A percentile compares a stretch with the other conserved stretches of the same genome.
Evolutionary conservation across 2,329 filamentous ascomycete species (phyloP).

Genomic region (Fusarium veterinarium): DNA sequence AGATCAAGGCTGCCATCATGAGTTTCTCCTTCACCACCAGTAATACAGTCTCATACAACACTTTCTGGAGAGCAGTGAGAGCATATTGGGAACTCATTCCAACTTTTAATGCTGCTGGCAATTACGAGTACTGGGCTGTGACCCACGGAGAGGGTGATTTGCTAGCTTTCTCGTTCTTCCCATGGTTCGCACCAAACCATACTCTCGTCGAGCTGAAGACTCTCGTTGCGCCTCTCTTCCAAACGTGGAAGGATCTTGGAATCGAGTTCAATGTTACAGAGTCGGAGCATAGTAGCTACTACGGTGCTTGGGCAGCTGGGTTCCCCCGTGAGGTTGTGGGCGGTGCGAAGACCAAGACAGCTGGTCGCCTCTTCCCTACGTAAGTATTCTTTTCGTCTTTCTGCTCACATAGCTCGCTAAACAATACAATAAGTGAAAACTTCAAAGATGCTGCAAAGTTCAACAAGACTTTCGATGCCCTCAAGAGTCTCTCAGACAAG

Average conservation of each 20-base stretch:
- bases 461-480: conserved; percentile 48
- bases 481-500: conserved; percentile 53
- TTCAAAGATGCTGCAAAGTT: conserved; percentile 40
- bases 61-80: too few relatives aligned
- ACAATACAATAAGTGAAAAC: background rate
- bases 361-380: conserved; percentile 28
- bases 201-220: conserved; percentile 25
- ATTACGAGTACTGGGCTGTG: background rate
- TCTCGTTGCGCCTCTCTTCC: conserved; percentile 15
- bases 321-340: conserved; percentile 25
- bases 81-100: too few relatives aligned
- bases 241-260: conserved; percentile 9
- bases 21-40: too few relatives aligned
- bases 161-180: conserved; percentile 30
- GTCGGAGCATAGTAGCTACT: conserved; percentile 29
- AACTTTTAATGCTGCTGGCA: too few relatives aligned
- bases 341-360: conserved; percentile 9
- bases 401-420: accelerated
- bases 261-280: conserved; percentile 7
- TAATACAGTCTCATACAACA: too few relatives aligned
- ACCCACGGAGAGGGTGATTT: conserved; percentile 11
- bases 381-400: background rate
- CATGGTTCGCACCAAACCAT: conserved; percentile 34
- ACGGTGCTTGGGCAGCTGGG: conserved; percentile 26
- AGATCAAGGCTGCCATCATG: too few relatives aligned